Base-by-base conservation (phyloP, 768 basidiomycete genomes). In the Ephemerocybe angulata region DNA sequence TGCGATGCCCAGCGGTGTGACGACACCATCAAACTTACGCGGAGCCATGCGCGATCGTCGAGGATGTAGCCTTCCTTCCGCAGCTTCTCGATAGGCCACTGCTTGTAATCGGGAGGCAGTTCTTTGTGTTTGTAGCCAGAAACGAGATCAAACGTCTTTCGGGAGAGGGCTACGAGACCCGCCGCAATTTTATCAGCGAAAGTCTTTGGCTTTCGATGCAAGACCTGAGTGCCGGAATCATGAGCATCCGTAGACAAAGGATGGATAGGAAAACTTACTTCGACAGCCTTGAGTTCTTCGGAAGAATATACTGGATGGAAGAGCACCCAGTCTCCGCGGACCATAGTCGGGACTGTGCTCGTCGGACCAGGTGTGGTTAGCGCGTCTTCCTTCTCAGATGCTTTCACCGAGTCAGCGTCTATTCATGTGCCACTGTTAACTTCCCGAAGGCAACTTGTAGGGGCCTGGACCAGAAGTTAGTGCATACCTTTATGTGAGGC, bases 261-360 rank as follows among this genome's bases (percentile, higher is more conserved):
- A 7, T 24, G 21, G 53, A 37, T 10, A 56, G 2, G 17, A 3
- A 24, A 5, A 8, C 70, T 48, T 62, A 88, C 90, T 69, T 88
- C 74, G 15, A 91, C 90, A 13, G 88, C 80, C 59, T 73, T 83
- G 48, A 92, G 66, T 64, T 93, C 91, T 33, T 83, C 82, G 17
- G 73, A 67, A 5, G 88, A 83, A 67, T 98, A 98, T 1, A 96
- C 93, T 0, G 95, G 95, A 65, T 96, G 92, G 66, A 93, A 92
- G 1, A 97, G 72, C 11, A 96, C 92, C 92, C 93, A 97, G 62
- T 90, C 89, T 2, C 90, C 90, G 37, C 75, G 78, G 48, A 84
- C 67, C 65, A 76, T 78, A 2, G 76, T 72, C 2, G 83, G 83
- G 13, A 83, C 71, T 4, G 83, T 82, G 66, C 76, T 80, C 53